Percentiles rank a stretch among this genome's conserved stretches.
Evolutionary conservation across 2,329 filamentous ascomycete species (phyloP).

Genomic region (Trichoderma asperellum): DNA sequence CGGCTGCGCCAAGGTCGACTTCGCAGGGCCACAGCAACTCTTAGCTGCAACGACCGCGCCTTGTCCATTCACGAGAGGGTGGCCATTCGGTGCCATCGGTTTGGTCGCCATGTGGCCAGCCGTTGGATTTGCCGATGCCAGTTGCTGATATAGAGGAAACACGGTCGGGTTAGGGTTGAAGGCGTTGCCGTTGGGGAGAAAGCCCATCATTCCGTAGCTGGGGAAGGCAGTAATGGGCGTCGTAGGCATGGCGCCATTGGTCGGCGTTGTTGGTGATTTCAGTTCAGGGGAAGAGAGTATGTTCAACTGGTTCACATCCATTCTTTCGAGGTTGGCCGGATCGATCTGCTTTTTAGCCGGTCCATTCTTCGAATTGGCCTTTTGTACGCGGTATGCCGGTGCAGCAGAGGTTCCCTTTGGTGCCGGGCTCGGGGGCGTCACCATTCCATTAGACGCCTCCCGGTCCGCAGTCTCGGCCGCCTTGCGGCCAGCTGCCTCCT

Average conservation of each 20-base stretch:
- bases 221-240: conserved; percentile 33
- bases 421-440: conserved; percentile 39
- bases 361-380: conserved; percentile 44
- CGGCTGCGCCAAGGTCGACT: conserved; percentile 18
- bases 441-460: conserved; percentile 34
- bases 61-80: conserved; percentile 33
- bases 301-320: conserved; percentile 58
- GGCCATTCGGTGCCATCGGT: conserved; percentile 32
- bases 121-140: conserved; percentile 36
- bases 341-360: conserved; percentile 55
- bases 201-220: conserved; percentile 38
- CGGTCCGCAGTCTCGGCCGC: conserved; percentile 32
- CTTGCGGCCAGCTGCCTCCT: conserved; percentile 33
- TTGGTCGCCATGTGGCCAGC: conserved; percentile 32
- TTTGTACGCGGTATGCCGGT: conserved; percentile 51
- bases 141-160: conserved; percentile 42
- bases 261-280: conserved; percentile 34
- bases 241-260: conserved; percentile 32
- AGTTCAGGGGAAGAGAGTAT: conserved; percentile 45
- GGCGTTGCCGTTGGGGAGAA: conserved; percentile 36
- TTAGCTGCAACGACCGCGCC: conserved; percentile 11
- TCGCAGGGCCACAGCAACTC: conserved; percentile 36
- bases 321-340: conserved; percentile 52
- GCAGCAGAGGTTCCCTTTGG: conserved; percentile 36
- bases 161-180: conserved; percentile 35